Base-by-base conservation (phyloP, 2,329 filamentous ascomycete species). In the Teratosphaeria nubilosa region DNA sequence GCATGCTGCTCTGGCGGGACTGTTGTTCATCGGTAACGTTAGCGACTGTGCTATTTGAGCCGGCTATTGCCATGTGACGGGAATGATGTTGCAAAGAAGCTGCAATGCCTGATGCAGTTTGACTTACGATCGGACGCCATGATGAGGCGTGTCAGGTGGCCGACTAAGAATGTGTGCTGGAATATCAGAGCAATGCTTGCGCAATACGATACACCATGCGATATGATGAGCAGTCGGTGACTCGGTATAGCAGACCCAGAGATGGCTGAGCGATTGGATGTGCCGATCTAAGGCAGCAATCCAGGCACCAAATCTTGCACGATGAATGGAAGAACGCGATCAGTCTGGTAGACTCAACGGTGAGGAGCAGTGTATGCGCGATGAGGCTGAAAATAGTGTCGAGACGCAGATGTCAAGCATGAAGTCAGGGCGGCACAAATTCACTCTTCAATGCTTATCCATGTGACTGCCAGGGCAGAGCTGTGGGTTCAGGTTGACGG, bases 1-100 rank as follows among this genome's bases (percentile, higher is more conserved):
- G 68, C 67, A 16, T 58, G 59, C 58, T 69, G 67, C 59, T 68
- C 66, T 20, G 63, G 60, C 2, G 68, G 62, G 11, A 71, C 69
- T 71, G 57, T 53, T 10, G n/a, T 6, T 20, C 41, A 48, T 48
- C n/a, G 9, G n/a, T n/a, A 5, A 22, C 9, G 41, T 48, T 22
- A 48, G 41, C 41, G 41, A 48, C 41, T 13, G 16, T 55, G 57
- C 13, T 9, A 32, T 32, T 55, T 51, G 48, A n/a, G 24, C 22
- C 27, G 22, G 20, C 51, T 20, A 53, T n/a, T 6, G 51, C 27
- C 20, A 41, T 27, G 5, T 55, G 53, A 22, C 31, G 27, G 53
- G n/a, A 25, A 10, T 6, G 10, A 11, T 25, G 16, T 20, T n/a
- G 20, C 27, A 11, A n/a, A 5, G 37, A n/a, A 41, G 50, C 27